Conservation (phyloP, 306 rosid genomes). For the Prinsepia uniflora region DNA sequence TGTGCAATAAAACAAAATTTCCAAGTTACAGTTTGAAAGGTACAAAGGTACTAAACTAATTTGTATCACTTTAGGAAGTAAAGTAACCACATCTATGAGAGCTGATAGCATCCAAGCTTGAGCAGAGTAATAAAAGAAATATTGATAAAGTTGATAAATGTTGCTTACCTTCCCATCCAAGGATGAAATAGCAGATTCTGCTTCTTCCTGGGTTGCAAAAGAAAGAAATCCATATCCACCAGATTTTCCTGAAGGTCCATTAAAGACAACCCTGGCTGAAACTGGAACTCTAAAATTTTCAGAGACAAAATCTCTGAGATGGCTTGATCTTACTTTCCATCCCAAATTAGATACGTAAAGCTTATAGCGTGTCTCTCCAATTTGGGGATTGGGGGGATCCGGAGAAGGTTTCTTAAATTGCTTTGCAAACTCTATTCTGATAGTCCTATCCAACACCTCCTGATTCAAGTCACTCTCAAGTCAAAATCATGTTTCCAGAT, state of each 20-base stretch:
- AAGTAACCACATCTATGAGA: not conserved
- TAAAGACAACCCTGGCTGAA: constrained; percentile 82
- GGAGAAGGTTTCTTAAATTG: constrained; percentile 71
- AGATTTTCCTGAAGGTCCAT: constrained; percentile 56
- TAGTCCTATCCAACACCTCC: constrained; percentile 66
- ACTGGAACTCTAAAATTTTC: constrained; percentile 61
- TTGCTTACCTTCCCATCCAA: constrained; percentile 71
- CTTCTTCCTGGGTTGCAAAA: constrained; percentile 70
- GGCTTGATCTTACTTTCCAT: constrained; percentile 75
- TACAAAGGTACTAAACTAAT: no score
- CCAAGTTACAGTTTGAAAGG: not conserved
- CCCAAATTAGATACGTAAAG: constrained; percentile 71
- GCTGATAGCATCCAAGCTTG: not conserved
- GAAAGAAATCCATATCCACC: constrained; percentile 84
- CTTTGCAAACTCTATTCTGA: constrained; percentile 68
- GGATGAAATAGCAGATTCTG: constrained; percentile 65
- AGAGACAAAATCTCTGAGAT: constrained; percentile 62
- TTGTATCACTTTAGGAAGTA: not conserved
- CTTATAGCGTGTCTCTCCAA: constrained; percentile 55
- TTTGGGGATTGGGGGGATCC: constrained; percentile 37
- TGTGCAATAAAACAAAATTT: not conserved
- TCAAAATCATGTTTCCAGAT: constrained; percentile 10
- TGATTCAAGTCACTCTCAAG: constrained; percentile 24
- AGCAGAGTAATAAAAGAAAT: constrained; percentile 16
- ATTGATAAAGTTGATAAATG: constrained; percentile 8